Evolutionary conservation across 306 rosid species (phyloP), one percentile per base, ranked within the genome.

Genomic region (Canavalia gladiata): DNA sequence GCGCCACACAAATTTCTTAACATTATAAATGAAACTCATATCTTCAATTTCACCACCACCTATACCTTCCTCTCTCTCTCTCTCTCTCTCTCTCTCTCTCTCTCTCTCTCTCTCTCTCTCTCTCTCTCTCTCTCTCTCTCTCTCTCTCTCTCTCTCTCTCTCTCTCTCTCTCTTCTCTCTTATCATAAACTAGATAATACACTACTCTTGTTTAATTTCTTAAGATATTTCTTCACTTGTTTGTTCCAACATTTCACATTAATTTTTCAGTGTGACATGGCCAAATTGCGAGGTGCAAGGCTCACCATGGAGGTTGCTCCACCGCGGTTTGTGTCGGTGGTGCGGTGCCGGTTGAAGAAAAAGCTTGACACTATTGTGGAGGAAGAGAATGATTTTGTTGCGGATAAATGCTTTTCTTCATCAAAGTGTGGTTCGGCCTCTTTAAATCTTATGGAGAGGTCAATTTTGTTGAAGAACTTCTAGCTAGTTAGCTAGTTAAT

Each of bases 251-350:
- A 34, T 62, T 64, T 31, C 41, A 30, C n/a, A 1, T 5, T 25
- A 57, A 7, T 8, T 60, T 65, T 9, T 65, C 51, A 65, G n/a
- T 1, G 34, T 4, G 13, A 18, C 28, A 83, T 87, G 90, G 83
- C 78, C 29, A 80, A 81, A 81, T 68, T 81, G 4, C 55, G 64
- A 51, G 13, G 33, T 74, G 78, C 78, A 46, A 84, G 83, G 29
- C 25, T 85, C 54, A 62, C 82, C 2, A 87, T 83, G 1, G 92
- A 89, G 85, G 89, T 87, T 63, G 92, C 90, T 69, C 89, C 90
- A n/a, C 83, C 90, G 1, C 76, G 77, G 72, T 64, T 83, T 34
- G 77, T 89, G 45, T 74, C 89, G 0, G 81, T 81, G 45, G 74
- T 77, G 1, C 75, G 85, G 13, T 70, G 54, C 35, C 78, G 76